Base-by-base conservation (phyloP, 116 monocot species). In the Phalaenopsis hybrid region DNA sequence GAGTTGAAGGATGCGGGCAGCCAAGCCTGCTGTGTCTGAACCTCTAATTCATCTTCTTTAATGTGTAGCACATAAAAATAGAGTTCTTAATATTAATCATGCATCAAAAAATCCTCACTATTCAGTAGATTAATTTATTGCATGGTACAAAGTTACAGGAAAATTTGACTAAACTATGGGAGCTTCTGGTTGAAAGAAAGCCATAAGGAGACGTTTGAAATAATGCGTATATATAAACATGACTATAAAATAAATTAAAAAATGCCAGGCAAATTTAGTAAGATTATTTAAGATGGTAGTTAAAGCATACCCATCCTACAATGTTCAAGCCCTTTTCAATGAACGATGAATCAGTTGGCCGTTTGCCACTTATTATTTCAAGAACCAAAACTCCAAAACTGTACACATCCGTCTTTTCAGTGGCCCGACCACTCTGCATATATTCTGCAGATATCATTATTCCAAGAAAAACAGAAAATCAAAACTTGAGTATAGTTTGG, bases 341-440 rank as follows among this genome's bases (percentile, higher is more conserved):
- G 84, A 93, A 99, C 50, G 93, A 89, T 44, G 98, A 84, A 89
- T 99, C 98, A 46, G 98, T 99, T 57, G 98, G 95, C 34, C 95
- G 89, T 81, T 99, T 99, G 79, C 98, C 95, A 79, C 95, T 99
- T 25, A 99, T 84, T 74, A 99, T 79, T 85, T 99, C 98, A 74
- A 99, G 95, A 78, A 99, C 77, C 34, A 99, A 80, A 68, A 95
- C 98, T 82, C 98, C 98, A 86, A 99, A 99, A 63, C 98, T 99
- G 86, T 99, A 99, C 57, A 99, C 95, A 85, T 99, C 98, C 34
- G 93, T 89, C 82, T 95, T 99, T 79, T 95, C 98, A 33, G 98
- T 99, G 83, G 95, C 98, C 68, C 98, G 83, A 57, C 98, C 98
- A 86, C 91, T 95, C 82, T 95, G 95, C 95, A 99, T 95, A 79